Percentiles rank a stretch among this genome's conserved stretches.
Evolutionary conservation across 1,284 basidiomycete genomes (phyloP).

Genomic region (Kwoniella shivajii): DNA sequence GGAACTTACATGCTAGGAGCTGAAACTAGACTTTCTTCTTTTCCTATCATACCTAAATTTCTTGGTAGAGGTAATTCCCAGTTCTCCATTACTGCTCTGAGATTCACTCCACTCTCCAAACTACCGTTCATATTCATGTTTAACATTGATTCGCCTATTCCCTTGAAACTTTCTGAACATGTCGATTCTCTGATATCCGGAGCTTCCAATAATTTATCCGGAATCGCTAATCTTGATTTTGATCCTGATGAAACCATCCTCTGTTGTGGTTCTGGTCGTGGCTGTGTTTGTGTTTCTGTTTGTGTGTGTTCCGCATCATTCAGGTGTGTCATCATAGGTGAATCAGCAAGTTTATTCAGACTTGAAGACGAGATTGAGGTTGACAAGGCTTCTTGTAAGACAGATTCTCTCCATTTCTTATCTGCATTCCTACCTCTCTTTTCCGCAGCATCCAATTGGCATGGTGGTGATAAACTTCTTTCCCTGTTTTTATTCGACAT

Average conservation of each 20-base stretch:
- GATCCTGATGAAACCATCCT: conserved; percentile 17
- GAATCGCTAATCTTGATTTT: conserved; percentile 20
- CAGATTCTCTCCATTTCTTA: conserved; percentile 20
- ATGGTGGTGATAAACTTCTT: not conserved
- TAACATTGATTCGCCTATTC: conserved; percentile 16
- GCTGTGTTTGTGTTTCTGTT: not conserved
- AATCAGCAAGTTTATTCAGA: conserved; percentile 1
- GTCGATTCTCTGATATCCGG: conserved; percentile 1
- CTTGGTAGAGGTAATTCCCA: not conserved
- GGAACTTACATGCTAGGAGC: conserved; percentile 19
- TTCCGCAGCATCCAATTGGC: conserved; percentile 1
- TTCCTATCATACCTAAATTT: conserved; percentile 8
- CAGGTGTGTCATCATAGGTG: not conserved
- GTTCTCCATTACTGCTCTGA: conserved; percentile 9
- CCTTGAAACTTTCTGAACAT: not conserved
- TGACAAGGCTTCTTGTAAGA: conserved; percentile 17
- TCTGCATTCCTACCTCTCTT: conserved; percentile 4
- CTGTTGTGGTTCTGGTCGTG: not conserved
- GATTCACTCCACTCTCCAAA: conserved; percentile 18
- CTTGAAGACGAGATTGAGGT: conserved; percentile 6
- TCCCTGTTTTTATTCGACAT: not conserved
- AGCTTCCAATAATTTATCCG: conserved; percentile 14
- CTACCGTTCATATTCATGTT: conserved; percentile 1
- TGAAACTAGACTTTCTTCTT: conserved; percentile 18
- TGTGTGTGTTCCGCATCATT: not conserved